These are phyloP conservation scores for Aeschynomene evenia DNA, from an alignment of 306 rosid species.

Conservation along the genomic window DNA sequence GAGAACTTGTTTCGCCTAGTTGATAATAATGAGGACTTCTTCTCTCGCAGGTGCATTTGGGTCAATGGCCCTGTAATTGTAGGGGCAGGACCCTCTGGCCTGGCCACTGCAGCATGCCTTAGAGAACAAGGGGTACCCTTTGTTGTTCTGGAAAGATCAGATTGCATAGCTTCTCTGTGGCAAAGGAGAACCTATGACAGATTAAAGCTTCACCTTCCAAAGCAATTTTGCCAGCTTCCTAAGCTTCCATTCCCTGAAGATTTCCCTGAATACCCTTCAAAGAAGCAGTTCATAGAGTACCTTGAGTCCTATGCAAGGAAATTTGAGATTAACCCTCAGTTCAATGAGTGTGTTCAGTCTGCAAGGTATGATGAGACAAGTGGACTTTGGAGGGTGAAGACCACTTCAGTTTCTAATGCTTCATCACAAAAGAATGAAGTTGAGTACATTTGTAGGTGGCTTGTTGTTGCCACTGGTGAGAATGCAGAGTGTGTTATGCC, in stretches of 20 bases:
- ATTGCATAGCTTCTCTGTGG: slow-evolving; percentile 89
- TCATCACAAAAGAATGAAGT: slow-evolving; percentile 36
- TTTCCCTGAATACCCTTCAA: slow-evolving; percentile 87
- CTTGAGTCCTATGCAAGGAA: slow-evolving; percentile 59
- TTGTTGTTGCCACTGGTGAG: slow-evolving; percentile 89
- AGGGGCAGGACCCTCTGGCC: slow-evolving; percentile 93
- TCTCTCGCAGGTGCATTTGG: slow-evolving; percentile 71
- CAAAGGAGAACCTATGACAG: slow-evolving; percentile 81
- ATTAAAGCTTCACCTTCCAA: slow-evolving; percentile 90
- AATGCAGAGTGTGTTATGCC: slow-evolving; percentile 84
- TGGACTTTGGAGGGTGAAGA: slow-evolving; percentile 77
- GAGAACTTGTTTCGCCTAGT: slow-evolving; percentile 60
- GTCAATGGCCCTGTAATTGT: slow-evolving; percentile 88
- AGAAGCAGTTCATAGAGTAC: slow-evolving; percentile 69
- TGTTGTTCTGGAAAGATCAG: slow-evolving; percentile 66
- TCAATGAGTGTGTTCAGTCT: slow-evolving; percentile 71
- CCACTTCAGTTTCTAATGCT: slow-evolving; percentile 26
- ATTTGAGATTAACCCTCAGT: slow-evolving; percentile 70
- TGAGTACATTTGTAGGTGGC: slow-evolving; percentile 92
- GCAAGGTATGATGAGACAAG: slow-evolving; percentile 76
- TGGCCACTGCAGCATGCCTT: slow-evolving; percentile 91
- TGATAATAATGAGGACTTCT: slow-evolving; percentile 50
- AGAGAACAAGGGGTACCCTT: slow-evolving; percentile 86
- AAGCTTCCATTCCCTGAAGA: slow-evolving; percentile 68
- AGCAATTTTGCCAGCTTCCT: slow-evolving; percentile 89